These are phyloP conservation scores for Teunomyces tritomae DNA, from an alignment of 805 yeast genomes.

Conservation along the genomic window DNA sequence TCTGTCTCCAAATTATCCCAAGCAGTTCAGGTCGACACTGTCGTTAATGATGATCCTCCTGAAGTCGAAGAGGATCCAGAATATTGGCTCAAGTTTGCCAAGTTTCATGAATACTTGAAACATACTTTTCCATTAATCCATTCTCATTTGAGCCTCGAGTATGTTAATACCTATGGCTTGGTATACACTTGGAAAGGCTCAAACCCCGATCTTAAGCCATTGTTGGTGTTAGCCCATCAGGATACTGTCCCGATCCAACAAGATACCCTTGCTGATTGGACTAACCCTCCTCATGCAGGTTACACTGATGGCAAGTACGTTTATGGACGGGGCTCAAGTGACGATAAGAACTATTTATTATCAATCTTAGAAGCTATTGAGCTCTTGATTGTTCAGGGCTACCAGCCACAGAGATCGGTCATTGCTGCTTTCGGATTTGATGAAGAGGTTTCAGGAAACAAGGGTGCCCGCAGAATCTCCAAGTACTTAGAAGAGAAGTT, in stretches of 20 bases:
- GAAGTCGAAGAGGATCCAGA: constrained; percentile 53
- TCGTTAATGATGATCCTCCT: constrained; percentile 51
- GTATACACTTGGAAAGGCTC: constrained; percentile 64
- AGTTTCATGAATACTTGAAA: constrained; percentile 53
- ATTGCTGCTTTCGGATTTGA: constrained; percentile 73
- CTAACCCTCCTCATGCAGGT: constrained; percentile 57
- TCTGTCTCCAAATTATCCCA: constrained; percentile 48
- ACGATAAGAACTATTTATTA: constrained; percentile 68
- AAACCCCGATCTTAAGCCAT: constrained; percentile 56
- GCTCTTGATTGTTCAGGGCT: constrained; percentile 48
- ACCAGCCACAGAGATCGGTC: constrained; percentile 58
- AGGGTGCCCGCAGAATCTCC: constrained; percentile 59
- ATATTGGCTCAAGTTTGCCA: constrained; percentile 39
- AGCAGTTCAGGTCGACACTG: constrained; percentile 67
- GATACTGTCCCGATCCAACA: constrained; percentile 78
- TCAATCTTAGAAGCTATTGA: constrained; percentile 63
- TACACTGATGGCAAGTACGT: constrained; percentile 63
- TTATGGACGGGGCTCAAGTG: constrained; percentile 78
- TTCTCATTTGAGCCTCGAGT: constrained; percentile 46
- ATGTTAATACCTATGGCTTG: constrained; percentile 61
- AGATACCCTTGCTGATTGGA: constrained; percentile 58
- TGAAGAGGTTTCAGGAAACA: constrained; percentile 67
- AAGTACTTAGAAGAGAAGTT: constrained; percentile 47
- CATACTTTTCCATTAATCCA: constrained; percentile 56
- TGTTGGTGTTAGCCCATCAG: constrained; percentile 71